These are phyloP conservation scores for Murraya paniculata DNA, from an alignment of 345 rosid species.

Conservation along the genomic window DNA sequence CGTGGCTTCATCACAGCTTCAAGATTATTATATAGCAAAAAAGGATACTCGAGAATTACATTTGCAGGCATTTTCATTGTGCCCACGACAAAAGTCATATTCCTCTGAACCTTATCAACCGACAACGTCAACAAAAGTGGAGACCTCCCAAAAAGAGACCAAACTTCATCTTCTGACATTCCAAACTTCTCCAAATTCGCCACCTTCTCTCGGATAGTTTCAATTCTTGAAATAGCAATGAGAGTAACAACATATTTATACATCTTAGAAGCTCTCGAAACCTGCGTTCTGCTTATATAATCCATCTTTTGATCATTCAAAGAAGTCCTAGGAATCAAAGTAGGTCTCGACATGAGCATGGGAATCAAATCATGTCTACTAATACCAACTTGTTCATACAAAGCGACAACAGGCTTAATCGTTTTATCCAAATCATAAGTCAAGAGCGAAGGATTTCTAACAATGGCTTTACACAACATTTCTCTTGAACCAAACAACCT, in stretches of 20 bases:
- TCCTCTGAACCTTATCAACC: constrained; percentile 78
- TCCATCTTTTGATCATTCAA: constrained; percentile 61
- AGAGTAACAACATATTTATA: constrained; percentile 62
- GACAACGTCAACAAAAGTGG: constrained; percentile 61
- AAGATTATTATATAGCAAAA: constrained; percentile 50
- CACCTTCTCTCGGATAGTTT: constrained; percentile 64
- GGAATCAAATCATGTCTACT: constrained; percentile 44
- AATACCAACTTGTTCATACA: constrained; percentile 59
- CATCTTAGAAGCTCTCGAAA: constrained; percentile 55
- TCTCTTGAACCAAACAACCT: constrained; percentile 58
- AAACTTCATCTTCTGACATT: constrained; percentile 59
- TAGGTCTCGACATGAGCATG: constrained; percentile 67
- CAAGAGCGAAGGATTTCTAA: constrained; percentile 76
- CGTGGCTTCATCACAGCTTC: constrained; percentile 66
- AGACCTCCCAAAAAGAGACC: constrained; percentile 55
- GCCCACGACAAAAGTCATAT: constrained; percentile 75
- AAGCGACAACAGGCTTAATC: constrained; percentile 54
- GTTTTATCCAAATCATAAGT: constrained; percentile 54
- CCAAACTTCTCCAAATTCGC: constrained; percentile 77
- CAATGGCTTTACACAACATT: constrained; percentile 55
- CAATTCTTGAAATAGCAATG: constrained; percentile 64
- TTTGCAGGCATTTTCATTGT: constrained; percentile 59
- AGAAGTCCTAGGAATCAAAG: constrained; percentile 66
- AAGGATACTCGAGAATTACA: constrained; percentile 46
- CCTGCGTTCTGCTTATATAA: constrained; percentile 55